phyloP scores from a whole-genome alignment of 176 grass and related monocot species.

The Thinopyrum elongatum region DNA sequence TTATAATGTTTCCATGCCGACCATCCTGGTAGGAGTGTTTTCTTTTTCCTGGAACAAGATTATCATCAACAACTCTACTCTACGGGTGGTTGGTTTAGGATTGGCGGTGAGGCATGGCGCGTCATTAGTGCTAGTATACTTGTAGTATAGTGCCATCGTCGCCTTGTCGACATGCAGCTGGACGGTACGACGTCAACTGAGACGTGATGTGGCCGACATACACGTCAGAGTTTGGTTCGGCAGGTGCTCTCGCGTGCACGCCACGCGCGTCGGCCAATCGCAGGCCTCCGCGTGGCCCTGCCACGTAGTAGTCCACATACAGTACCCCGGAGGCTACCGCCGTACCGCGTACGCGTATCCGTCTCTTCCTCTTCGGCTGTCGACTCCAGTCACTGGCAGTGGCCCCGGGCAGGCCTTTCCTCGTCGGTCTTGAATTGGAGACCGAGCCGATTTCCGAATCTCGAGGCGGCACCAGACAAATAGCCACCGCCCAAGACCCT shows the following conservation, averaged over 20 bases:
- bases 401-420: not conserved
- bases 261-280: conserved; percentile 29
- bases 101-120: not conserved
- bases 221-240: not conserved
- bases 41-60: not conserved
- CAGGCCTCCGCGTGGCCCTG: not conserved
- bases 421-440: not conserved
- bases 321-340: not conserved
- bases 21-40: too few relatives aligned
- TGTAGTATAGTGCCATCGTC: not conserved
- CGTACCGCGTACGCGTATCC: too few relatives aligned
- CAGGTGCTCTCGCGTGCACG: not conserved
- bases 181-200: not conserved
- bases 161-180: not conserved
- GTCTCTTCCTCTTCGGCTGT: not conserved
- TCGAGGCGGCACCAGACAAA: not conserved
- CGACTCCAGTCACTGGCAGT: not conserved
- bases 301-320: not conserved
- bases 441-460: conserved; percentile 14
- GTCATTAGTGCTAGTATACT: not conserved
- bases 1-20: too few relatives aligned
- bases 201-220: not conserved
- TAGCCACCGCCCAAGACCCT: not conserved
- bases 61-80: not conserved
- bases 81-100: not conserved